Base-by-base conservation (phyloP, 192 early-diverging fungal species). In the Bifiguratus adelaidae region DNA sequence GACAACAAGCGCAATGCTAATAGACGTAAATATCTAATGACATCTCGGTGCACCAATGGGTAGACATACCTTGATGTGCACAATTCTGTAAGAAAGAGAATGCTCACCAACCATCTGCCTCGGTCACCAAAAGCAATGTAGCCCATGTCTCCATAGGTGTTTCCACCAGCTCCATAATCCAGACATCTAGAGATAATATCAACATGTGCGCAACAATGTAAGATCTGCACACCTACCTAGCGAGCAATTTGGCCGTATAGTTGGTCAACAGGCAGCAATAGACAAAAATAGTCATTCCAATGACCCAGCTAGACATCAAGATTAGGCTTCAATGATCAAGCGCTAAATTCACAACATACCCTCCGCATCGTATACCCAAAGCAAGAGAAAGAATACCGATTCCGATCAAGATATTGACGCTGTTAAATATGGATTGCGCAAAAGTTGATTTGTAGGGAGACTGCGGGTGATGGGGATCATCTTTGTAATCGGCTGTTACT, bases 341-440 rank as follows among this genome's bases (percentile, higher is more conserved):
- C n/a, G n/a, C n/a, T n/a, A n/a, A n/a, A n/a, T n/a, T n/a, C n/a
- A n/a, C n/a, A n/a, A n/a, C n/a, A n/a, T n/a, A n/a, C 23, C 83
- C 83, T 2, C 76, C 53, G 29, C 65, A 60, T 11, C 63, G 60
- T 27, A 85, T 61, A 5, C 69, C 75, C 22, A 74, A 64, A 2
- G 83, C 82, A 7, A 85, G 49, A 7, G 79, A 57, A 12, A 85
- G 49, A 30, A 85, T 73, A 26, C 75, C 82, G 45, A 85, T 71
- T 18, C 78, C 78, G 46, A 79, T 81, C 21, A 81, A 54, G 18
- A 81, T 70, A 43, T 81, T 81, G 36, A 81, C 63, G 4, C 62
- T 63, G 47, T 81, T 81, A 41, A 81, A 73, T 8, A 66, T 54
- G 7, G 63, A 62, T 48, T 70, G 68, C 11, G 50, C 30, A 36